Percentiles rank a stretch among this genome's conserved stretches.
Evolutionary conservation across 345 rosid species (phyloP).

Genomic region (Salix exigua): DNA sequence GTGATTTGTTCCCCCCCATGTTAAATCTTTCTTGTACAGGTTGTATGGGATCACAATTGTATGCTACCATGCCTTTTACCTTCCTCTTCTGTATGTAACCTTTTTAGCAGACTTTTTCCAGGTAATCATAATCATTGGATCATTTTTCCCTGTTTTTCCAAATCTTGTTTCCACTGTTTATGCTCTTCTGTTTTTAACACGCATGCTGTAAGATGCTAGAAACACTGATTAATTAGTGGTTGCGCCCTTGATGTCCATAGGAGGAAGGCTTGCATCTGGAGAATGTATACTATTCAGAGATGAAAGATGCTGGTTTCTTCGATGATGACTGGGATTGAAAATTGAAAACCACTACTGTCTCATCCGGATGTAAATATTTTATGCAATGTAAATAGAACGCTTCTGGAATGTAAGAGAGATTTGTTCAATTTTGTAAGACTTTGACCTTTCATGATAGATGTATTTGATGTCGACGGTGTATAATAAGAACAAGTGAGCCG

Average conservation of each 20-base stretch:
- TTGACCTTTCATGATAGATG: neutral
- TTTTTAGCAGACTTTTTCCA: conserved; percentile 91
- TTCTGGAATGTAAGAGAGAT: neutral
- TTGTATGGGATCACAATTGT: conserved; percentile 58
- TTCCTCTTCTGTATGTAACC: conserved; percentile 70
- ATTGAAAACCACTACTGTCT: neutral
- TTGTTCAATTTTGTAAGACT: neutral
- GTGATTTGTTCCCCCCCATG: neutral
- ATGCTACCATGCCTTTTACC: conserved; percentile 79
- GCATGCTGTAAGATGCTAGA: neutral
- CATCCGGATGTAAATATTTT: neutral
- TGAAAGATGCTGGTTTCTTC: conserved; percentile 94
- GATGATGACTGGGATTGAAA: conserved; percentile 80
- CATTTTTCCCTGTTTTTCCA: neutral
- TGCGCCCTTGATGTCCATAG: conserved; percentile 30
- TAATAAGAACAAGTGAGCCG: neutral
- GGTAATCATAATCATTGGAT: conserved; percentile 33
- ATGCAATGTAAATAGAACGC: neutral
- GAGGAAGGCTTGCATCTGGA: conserved; percentile 81
- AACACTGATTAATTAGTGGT: neutral
- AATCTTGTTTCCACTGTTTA: neutral
- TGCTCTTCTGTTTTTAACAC: neutral
- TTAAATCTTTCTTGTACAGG: conserved; percentile 42
- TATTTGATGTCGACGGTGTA: neutral
- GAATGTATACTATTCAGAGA: conserved; percentile 84